Conservation (phyloP, 495 filamentous ascomycete genomes). For the Mytilinidion resinicola region DNA sequence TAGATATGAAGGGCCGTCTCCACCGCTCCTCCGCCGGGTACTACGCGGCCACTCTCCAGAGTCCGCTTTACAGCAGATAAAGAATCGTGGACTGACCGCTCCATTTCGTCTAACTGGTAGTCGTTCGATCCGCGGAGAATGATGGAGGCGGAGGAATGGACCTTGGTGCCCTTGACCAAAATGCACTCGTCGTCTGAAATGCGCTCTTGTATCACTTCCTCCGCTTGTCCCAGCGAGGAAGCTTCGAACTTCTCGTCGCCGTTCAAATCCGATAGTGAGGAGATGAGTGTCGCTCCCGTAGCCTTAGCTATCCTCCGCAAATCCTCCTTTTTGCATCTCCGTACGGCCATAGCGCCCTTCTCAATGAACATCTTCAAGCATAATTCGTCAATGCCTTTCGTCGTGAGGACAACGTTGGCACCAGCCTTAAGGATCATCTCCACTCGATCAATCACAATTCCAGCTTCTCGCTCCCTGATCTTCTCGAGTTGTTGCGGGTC, state of each 20-base stretch:
- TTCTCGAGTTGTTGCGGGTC: slow-evolving; percentile 96
- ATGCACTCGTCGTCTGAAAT: slow-evolving; percentile 99
- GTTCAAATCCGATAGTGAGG: slow-evolving; percentile 89
- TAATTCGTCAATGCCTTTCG: slow-evolving; percentile 97
- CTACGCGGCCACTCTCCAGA: slow-evolving; percentile 91
- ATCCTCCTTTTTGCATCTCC: slow-evolving; percentile 98
- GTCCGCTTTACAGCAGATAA: slow-evolving; percentile 95
- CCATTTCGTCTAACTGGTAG: slow-evolving; percentile 98
- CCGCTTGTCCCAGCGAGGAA: slow-evolving; percentile 79
- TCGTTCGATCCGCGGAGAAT: slow-evolving; percentile 95
- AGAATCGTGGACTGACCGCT: slow-evolving; percentile 94
- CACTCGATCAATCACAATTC: slow-evolving; percentile 88
- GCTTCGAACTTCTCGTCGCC: slow-evolving; percentile 95
- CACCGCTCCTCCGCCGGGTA: slow-evolving; percentile 92
- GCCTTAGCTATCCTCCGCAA: slow-evolving; percentile 92
- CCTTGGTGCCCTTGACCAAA: slow-evolving; percentile 90
- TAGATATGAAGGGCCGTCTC: slow-evolving; percentile 99
- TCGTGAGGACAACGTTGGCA: slow-evolving; percentile 92
- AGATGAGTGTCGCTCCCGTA: slow-evolving; percentile 86
- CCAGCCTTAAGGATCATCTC: slow-evolving; percentile 98
- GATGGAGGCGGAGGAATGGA: slow-evolving; percentile 88
- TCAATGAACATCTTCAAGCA: slow-evolving; percentile 92
- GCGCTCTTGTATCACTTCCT: slow-evolving; percentile 92
- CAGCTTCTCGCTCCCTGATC: slow-evolving; percentile 84
- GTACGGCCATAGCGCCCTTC: slow-evolving; percentile 90